Base-by-base conservation (phyloP, 164 flowering plant genomes). In the Stephania japonica region DNA sequence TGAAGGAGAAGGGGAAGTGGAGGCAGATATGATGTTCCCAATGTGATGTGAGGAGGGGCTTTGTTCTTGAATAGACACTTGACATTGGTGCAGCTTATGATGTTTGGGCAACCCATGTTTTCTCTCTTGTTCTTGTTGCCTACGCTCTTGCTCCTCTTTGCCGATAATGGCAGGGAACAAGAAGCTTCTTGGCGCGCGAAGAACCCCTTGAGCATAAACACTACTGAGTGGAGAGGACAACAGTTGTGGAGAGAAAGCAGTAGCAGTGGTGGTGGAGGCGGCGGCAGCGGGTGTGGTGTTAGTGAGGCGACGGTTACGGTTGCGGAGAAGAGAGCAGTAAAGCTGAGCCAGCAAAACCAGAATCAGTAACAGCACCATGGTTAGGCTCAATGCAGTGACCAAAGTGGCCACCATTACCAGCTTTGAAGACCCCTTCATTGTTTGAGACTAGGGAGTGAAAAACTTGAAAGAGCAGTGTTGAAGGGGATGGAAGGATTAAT, bases 321-420 rank as follows among this genome's bases (percentile, higher is more conserved):
- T 32, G 38, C 38, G 81, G 12, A 93, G 80, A 65, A 91, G 84
- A 71, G 91, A 86, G 78, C 98, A 93, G 86, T 93, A 93, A 73
- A 93, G 98, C 83, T 93, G 91, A 27, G 90, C 95, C 43, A 91
- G 72, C 6, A 93, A 84, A 7, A 93, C 88, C 5, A 89, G 70
- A 38, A 93, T 77, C 10, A 91, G 82, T 43, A 84, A 85, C 6
- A 90, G 65, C 3, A 91, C 91, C 4, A 90, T 75, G 69, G 88
- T 84, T 8, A 93, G 84, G 80, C 82, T 84, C 25, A 84, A 80
- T 64, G 84, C 86, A 88, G 87, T 83, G 21, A 85, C 82, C 42
- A 93, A 79, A 26, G 90, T 83, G 56, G 90, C 92, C 12, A 87
- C 94, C 88, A 93, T 84, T 63, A 91, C 83, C 73, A 89, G 84